These are phyloP conservation scores for Aspergillus wentii DNA, from an alignment of 495 filamentous ascomycete genomes.

Conservation along the genomic window DNA sequence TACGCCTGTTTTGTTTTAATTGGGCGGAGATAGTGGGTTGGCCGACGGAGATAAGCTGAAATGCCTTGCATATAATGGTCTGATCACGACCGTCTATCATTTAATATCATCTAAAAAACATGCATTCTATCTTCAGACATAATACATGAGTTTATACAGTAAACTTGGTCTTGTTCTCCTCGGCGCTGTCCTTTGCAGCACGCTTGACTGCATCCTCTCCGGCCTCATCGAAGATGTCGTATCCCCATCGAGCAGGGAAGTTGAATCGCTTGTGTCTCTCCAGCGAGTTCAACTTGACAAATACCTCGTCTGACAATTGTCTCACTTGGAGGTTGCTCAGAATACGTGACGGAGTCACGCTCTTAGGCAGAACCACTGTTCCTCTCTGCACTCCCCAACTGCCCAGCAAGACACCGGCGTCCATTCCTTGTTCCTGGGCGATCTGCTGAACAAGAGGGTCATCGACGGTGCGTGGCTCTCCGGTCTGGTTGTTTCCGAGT, in stretches of 20 bases:
- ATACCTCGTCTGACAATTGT: conserved; percentile 27
- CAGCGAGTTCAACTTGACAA: conserved; percentile 22
- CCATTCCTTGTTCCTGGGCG: conserved; percentile 29
- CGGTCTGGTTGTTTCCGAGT: conserved; percentile 43
- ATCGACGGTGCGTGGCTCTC: conserved; percentile 32
- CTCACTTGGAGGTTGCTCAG: conserved; percentile 28
- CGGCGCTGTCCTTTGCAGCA: conserved; percentile 14
- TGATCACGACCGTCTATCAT: too few relatives aligned
- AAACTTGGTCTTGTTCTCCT: conserved; percentile 20
- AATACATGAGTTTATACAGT: conserved; percentile 19
- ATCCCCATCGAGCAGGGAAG: conserved; percentile 32
- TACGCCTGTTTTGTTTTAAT: too few relatives aligned
- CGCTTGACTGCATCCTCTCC: conserved; percentile 18
- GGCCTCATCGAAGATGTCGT: conserved; percentile 33
- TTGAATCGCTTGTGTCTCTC: conserved; percentile 35
- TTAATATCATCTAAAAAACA: too few relatives aligned
- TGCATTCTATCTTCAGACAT: too few relatives aligned
- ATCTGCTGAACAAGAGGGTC: conserved; percentile 29
- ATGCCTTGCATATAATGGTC: too few relatives aligned
- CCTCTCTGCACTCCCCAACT: conserved; percentile 48
- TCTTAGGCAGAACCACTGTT: conserved; percentile 46
- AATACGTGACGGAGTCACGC: conserved; percentile 41
- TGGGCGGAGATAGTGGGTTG: too few relatives aligned
- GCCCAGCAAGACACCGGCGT: conserved; percentile 35
- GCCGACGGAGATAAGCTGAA: too few relatives aligned